These are phyloP conservation scores for Barnettozyma wickerhamii DNA, from an alignment of 805 yeast genomes.

Conservation along the genomic window DNA sequence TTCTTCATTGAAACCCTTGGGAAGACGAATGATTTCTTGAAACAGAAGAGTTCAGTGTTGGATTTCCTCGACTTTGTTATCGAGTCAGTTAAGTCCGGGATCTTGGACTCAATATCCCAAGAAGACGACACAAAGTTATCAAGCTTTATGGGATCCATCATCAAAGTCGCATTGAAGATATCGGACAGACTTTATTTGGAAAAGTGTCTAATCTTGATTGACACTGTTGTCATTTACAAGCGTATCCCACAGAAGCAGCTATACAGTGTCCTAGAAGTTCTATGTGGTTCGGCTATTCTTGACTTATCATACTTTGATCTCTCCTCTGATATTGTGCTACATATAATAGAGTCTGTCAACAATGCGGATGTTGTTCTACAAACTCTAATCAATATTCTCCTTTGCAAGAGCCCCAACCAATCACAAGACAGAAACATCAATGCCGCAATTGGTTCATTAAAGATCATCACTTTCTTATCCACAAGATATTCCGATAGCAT, in stretches of 20 bases:
- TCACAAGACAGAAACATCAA: constrained; percentile 23
- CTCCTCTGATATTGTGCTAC: constrained; percentile 36
- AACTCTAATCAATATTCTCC: constrained; percentile 16
- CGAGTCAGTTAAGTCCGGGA: constrained; percentile 43
- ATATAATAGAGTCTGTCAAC: constrained; percentile 24
- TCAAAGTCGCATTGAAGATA: constrained; percentile 37
- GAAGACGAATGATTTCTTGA: constrained; percentile 23
- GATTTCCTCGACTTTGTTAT: constrained; percentile 34
- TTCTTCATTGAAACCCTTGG: constrained; percentile 33
- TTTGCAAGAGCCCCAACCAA: constrained; percentile 10
- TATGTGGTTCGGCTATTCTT: constrained; percentile 40
- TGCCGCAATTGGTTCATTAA: constrained; percentile 37
- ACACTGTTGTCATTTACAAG: constrained; percentile 42
- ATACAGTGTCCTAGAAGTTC: constrained; percentile 34
- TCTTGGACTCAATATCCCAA: constrained; percentile 11
- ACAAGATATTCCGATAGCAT: constrained; percentile 24
- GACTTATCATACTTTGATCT: constrained; percentile 32
- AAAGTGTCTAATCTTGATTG: constrained; percentile 38
- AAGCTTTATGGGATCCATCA: constrained; percentile 30
- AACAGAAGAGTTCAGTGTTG: constrained; percentile 14
- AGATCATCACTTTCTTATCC: constrained; percentile 31
- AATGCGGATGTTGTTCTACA: constrained; percentile 13
- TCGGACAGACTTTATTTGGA: constrained; percentile 32
- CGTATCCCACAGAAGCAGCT: constrained; percentile 39
- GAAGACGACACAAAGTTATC: constrained; percentile 30